Conservation (phyloP, 108 stramenopile species). For the Cylindrotheca closterium region DNA sequence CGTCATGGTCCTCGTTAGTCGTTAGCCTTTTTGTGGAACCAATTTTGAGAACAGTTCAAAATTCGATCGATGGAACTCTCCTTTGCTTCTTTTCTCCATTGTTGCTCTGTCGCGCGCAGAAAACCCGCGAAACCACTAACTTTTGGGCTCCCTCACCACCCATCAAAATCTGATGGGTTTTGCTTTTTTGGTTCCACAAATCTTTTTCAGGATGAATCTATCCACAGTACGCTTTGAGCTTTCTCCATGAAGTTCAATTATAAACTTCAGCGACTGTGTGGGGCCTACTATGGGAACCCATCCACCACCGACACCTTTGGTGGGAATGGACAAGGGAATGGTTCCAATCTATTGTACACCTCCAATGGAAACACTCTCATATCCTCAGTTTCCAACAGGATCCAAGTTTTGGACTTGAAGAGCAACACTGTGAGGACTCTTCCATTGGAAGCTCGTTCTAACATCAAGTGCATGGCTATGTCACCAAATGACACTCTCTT, state of each 20-base stretch:
- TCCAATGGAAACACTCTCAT: conserved; percentile 89
- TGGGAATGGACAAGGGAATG: conserved; percentile 37
- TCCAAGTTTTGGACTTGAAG: conserved; percentile 89
- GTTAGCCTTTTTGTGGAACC: too few species aligned
- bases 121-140: too few species aligned
- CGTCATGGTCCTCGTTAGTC: too few species aligned
- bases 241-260: conserved; percentile 91
- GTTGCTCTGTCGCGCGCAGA: too few species aligned
- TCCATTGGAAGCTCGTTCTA: conserved; percentile 87
- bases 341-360: conserved; percentile 92
- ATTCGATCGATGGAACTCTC: too few species aligned
- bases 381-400: conserved; percentile 91
- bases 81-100: too few species aligned
- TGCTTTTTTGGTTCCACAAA: too few species aligned
- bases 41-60: too few species aligned
- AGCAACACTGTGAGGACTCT: conserved; percentile 87
- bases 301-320: conserved; percentile 44
- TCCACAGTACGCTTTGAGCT: too few species aligned
- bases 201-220: too few species aligned
- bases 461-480: conserved; percentile 86
- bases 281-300: conserved; percentile 90
- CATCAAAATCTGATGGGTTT: too few species aligned
- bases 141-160: too few species aligned
- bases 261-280: conserved; percentile 92
- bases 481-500: conserved; percentile 84